A percentile compares a stretch with the other conserved stretches of the same genome.
Evolutionary conservation across 305 asterid genomes (phyloP).

Genomic region (Fraxinus xanthoxyloides): DNA sequence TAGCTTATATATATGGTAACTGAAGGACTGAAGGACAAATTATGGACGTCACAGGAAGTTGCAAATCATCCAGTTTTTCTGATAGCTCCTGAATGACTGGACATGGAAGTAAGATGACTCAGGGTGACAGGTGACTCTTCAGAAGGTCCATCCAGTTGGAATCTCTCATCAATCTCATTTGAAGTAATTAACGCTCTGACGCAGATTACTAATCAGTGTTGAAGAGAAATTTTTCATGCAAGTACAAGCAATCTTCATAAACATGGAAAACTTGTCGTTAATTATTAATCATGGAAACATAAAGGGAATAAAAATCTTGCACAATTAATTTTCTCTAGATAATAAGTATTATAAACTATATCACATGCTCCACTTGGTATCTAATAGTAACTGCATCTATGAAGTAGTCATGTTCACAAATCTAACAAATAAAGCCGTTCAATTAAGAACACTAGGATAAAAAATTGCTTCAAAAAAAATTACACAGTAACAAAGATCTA

Average conservation of each 20-base stretch:
- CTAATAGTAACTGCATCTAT: not conserved
- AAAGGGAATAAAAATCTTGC: not conserved
- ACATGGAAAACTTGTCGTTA: not conserved
- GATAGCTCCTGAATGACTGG: not conserved
- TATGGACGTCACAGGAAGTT: not conserved
- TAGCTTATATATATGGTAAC: not conserved
- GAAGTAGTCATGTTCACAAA: not conserved
- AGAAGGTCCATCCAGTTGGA: not conserved
- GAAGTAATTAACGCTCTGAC: not conserved
- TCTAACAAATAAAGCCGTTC: not conserved
- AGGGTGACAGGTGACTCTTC: not conserved
- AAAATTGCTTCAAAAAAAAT: constrained; percentile 2
- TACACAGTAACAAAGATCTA: not conserved
- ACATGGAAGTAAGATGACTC: not conserved
- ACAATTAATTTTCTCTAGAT: not conserved
- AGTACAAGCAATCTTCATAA: not conserved
- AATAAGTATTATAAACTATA: not conserved
- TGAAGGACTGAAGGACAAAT: not conserved
- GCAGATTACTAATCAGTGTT: not conserved
- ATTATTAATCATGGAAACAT: not conserved
- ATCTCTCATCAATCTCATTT: not conserved
- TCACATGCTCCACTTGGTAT: not conserved
- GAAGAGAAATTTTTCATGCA: not conserved
- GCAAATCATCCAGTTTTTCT: not conserved
- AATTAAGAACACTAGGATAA: not conserved